A percentile compares a stretch with the other conserved stretches of the same genome.
Evolutionary conservation across 345 rosid species (phyloP).

Genomic region (Physaria fendleri): DNA sequence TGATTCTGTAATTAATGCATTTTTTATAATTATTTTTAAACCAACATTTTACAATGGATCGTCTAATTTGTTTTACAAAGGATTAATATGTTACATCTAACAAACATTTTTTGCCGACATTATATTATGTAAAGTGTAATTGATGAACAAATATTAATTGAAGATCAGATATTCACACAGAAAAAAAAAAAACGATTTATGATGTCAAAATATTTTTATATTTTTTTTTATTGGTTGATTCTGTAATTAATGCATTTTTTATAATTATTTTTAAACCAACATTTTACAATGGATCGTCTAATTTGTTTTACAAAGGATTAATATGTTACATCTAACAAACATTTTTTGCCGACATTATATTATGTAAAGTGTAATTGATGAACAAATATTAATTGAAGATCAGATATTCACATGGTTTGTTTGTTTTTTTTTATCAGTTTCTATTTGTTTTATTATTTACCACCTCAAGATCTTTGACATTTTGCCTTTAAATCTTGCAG

Average conservation of each 20-base stretch:
- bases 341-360: not conserved
- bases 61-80: too few species aligned
- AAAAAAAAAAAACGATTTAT: not conserved
- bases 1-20: too few species aligned
- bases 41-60: too few species aligned
- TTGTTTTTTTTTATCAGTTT: slow-evolving; percentile 21
- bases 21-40: too few species aligned
- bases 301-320: too few species aligned
- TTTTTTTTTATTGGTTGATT: slow-evolving; percentile 18
- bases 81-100: not conserved
- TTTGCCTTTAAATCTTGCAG: slow-evolving; percentile 11
- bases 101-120: not conserved
- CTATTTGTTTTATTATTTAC: slow-evolving; percentile 15
- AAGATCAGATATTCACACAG: slow-evolving; percentile 18
- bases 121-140: not conserved
- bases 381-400: slow-evolving; percentile 5
- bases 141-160: not conserved
- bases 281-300: too few species aligned
- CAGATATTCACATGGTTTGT: slow-evolving; percentile 18
- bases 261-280: too few species aligned
- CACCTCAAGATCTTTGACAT: not conserved
- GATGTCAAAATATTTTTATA: slow-evolving; percentile 10
- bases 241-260: too few species aligned
- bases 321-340: not conserved
- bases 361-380: slow-evolving; percentile 4